Evolutionary conservation across 2,329 filamentous ascomycete species (phyloP).

Genomic region (Chaetomiaceae sp.): DNA sequence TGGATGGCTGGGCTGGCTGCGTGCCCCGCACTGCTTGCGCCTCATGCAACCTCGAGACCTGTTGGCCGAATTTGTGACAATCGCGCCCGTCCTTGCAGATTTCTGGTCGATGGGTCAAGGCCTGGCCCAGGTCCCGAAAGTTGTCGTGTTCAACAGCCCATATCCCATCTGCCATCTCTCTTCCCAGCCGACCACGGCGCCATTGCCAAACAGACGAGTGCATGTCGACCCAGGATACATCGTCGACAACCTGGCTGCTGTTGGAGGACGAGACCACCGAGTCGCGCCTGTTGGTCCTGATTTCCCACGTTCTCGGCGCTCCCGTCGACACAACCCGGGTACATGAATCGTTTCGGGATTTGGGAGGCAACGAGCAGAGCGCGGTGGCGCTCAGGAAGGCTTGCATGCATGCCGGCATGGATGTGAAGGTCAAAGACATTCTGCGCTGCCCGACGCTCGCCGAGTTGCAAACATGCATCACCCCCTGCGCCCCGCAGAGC

Average conservation of each 20-base stretch:
- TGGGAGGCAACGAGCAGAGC: conserved; percentile 38
- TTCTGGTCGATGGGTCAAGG: too few species aligned
- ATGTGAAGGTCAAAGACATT: conserved; percentile 37
- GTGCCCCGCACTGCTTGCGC: too few species aligned
- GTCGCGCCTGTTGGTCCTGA: conserved; percentile 24
- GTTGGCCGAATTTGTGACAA: too few species aligned
- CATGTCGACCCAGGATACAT: too few species aligned
- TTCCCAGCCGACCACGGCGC: too few species aligned
- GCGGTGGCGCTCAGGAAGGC: conserved; percentile 32
- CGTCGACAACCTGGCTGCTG: conserved; percentile 25
- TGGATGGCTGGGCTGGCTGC: too few species aligned
- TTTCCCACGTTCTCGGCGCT: conserved; percentile 35
- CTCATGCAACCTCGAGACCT: too few species aligned
- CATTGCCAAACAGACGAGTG: too few species aligned
- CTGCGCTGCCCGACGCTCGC: conserved; percentile 40
- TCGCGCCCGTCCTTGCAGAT: too few species aligned
- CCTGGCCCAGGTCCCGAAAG: too few species aligned
- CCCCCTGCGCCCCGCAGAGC: conserved; percentile 27
- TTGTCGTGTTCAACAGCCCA: too few species aligned
- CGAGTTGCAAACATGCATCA: conserved; percentile 41
- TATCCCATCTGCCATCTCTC: too few species aligned
- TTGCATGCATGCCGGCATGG: conserved; percentile 36
- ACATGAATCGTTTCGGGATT: conserved; percentile 41
- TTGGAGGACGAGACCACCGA: conserved; percentile 24
- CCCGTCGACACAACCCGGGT: conserved; percentile 31